Evolutionary conservation across 2,329 filamentous ascomycete genomes (phyloP).

Genomic region (Geosmithia morbida): DNA sequence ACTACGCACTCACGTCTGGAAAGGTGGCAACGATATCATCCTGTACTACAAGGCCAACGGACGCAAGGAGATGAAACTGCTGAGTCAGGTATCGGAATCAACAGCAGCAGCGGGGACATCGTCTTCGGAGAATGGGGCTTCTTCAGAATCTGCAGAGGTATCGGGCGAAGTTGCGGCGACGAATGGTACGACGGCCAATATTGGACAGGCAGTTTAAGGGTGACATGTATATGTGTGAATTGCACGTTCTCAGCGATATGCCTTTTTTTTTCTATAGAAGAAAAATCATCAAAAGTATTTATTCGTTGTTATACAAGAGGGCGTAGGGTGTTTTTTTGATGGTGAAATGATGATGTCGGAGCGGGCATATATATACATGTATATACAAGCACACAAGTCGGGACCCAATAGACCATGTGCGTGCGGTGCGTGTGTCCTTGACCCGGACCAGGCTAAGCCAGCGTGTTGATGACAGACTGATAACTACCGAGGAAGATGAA

Average conservation of each 20-base stretch:
- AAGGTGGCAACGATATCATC: constrained; percentile 83
- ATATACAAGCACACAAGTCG: too few relatives aligned
- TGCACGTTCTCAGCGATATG: not conserved
- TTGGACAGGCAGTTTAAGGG: not conserved
- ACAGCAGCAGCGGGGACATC: constrained; percentile 4
- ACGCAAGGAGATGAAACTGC: constrained; percentile 46
- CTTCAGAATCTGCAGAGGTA: constrained; percentile 5
- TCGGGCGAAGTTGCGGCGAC: constrained; percentile 6
- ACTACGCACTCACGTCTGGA: constrained; percentile 84
- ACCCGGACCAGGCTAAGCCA: constrained; percentile 19
- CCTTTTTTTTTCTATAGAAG: too few relatives aligned
- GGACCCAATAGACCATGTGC: not conserved
- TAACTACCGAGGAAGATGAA: constrained; percentile 92
- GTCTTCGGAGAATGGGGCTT: not conserved
- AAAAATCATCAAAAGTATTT: too few relatives aligned
- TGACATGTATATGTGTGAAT: not conserved
- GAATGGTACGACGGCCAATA: not conserved
- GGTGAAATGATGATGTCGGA: too few relatives aligned
- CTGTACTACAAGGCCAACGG: constrained; percentile 87
- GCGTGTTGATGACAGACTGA: constrained; percentile 69
- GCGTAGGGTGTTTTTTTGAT: too few relatives aligned
- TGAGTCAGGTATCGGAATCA: constrained; percentile 4
- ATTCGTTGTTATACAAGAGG: too few relatives aligned
- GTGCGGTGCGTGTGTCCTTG: not conserved
- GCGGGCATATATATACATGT: too few relatives aligned